Evolutionary conservation across 139 green algal genomes (phyloP).

Genomic region (Coelastrella sp.): DNA sequence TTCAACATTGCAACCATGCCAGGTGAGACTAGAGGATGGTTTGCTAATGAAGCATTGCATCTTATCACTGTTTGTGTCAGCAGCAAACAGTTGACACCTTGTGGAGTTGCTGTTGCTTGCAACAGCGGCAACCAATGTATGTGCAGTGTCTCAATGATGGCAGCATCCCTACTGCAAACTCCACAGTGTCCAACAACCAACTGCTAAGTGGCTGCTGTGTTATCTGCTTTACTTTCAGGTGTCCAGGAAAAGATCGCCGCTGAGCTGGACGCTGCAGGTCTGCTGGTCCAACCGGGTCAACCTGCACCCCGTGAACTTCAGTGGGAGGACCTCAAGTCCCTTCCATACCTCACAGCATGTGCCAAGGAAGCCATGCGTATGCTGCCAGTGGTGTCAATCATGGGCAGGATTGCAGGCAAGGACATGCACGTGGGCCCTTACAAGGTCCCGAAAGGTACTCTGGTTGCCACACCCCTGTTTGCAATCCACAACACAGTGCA

Average conservation of each 20-base stretch:
- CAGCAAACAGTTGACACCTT: too few relatives aligned
- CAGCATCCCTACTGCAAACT: too few relatives aligned
- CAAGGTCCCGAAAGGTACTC: conserved; percentile 31
- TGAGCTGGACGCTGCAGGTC: conserved; percentile 51
- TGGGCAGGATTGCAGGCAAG: conserved; percentile 42
- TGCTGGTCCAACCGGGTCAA: conserved; percentile 42
- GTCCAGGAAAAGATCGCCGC: conserved; percentile 53
- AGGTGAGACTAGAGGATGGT: background rate
- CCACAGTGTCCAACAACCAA: background rate
- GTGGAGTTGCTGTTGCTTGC: too few relatives aligned
- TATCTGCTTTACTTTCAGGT: background rate
- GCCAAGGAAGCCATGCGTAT: conserved; percentile 56
- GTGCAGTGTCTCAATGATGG: too few relatives aligned
- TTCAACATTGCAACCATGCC: conserved; percentile 53
- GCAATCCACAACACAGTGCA: conserved; percentile 60
- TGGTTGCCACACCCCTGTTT: conserved; percentile 55
- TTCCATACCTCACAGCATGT: conserved; percentile 46
- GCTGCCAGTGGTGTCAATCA: conserved; percentile 55
- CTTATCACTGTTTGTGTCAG: too few relatives aligned
- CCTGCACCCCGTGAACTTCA: conserved; percentile 32
- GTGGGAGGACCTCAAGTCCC: conserved; percentile 43
- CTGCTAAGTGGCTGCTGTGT: background rate
- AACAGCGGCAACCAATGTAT: too few relatives aligned
- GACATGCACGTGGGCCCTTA: conserved; percentile 29
- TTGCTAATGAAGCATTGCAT: too few relatives aligned